Evolutionary conservation across 2,329 filamentous ascomycete species (phyloP).

Genomic region (Botrytis cinerea): DNA sequence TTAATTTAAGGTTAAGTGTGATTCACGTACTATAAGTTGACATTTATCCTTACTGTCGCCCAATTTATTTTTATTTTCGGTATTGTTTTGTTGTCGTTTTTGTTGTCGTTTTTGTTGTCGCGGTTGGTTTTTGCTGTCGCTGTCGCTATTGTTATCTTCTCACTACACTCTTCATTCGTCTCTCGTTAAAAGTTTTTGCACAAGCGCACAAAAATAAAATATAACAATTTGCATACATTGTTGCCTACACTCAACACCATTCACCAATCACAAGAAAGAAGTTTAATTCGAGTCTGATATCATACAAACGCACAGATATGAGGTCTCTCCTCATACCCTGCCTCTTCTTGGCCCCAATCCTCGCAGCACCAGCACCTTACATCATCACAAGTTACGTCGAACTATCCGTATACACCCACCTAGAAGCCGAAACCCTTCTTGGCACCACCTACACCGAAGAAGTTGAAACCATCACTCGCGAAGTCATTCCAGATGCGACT

Average conservation of each 20-base stretch:
- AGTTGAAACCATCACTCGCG: not conserved
- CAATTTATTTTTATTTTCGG: not conserved
- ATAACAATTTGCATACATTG: not conserved
- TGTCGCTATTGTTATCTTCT: not conserved
- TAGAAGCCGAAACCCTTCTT: not conserved
- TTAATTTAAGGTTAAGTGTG: not conserved
- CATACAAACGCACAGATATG: not conserved
- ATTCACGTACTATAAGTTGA: not conserved
- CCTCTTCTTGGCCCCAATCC: not conserved
- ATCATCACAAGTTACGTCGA: slow-evolving; percentile 31
- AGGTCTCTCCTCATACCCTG: not conserved
- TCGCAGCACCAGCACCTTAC: slow-evolving; percentile 30
- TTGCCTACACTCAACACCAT: not conserved
- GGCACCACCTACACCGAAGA: not conserved
- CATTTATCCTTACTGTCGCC: not conserved
- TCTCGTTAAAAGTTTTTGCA: not conserved
- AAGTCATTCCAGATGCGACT: not conserved
- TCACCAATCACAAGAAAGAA: not conserved
- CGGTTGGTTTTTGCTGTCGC: not conserved
- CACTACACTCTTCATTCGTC: not conserved
- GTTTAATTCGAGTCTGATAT: not conserved
- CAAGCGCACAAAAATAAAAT: not conserved
- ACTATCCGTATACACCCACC: slow-evolving; percentile 29
- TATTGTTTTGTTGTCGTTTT: not conserved
- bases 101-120: not conserved